Evolutionary conservation across 1,139 yeast species (phyloP), one percentile per base, ranked within the genome.

Genomic region (Taphrina deformans): DNA sequence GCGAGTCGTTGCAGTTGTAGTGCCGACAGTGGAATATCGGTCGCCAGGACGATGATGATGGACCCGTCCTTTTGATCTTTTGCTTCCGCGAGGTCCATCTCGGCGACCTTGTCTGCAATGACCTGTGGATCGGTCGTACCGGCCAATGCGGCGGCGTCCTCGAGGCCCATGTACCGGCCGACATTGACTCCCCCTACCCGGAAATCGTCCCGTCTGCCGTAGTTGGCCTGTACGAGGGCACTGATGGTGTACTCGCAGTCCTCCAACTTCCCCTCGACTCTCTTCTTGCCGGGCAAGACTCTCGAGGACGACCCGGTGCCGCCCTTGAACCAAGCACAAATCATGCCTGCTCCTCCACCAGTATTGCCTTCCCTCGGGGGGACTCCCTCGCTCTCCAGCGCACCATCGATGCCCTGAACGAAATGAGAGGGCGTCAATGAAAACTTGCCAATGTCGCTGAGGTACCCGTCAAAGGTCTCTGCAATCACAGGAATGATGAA

Each of bases 401-500:
- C 55, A 7, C 55, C 44, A 33, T 51, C 55, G 16, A 51, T 51
- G 16, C 55, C 55, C 1, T 9, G n/a, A 7, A 51, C 55, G 44
- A 51, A 24, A 18, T 31, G 40, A 9, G 44, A 10, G 23, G 55
- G 29, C 27, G 55, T 33, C 16, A 51, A 12, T 31, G 55, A 31
- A 31, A 51, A 51, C 5, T 18, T 31, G 16, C 29, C 55, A 14
- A 51, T 51, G n/a, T 51, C 55, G 27, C n/a, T n/a, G 38, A 51
- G 29, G 21, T 18, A 51, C 27, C 55, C 55, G 21, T 51, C 55
- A 21, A 51, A 51, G n/a, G 55, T 51, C 44, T 51, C 55, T 21
- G 55, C 33, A 31, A 51, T 51, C 44, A 51, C 44, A 7, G 55
- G 55, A 51, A 51, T 51, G 16, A 51, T 51, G 55, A 51, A 51